A percentile compares a stretch with the other conserved stretches of the same genome.
Conservation (phyloP, 768 basidiomycete genomes). For the Amanita fuliginea region DNA sequence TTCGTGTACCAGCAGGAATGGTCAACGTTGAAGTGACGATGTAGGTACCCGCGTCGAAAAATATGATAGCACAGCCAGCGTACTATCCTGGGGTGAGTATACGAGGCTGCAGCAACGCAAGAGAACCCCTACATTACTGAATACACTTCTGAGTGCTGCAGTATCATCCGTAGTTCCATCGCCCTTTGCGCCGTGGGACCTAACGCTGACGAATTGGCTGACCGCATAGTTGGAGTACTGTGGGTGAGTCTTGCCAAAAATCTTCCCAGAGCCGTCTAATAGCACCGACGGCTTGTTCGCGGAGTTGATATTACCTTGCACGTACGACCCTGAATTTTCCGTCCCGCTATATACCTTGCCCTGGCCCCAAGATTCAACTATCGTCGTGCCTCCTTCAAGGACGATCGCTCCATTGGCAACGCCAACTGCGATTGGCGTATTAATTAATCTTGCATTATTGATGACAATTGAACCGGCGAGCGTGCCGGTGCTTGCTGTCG, state of each 20-base stretch:
- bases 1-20: slow-evolving; percentile 46
- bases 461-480: slow-evolving; percentile 53
- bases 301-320: slow-evolving; percentile 35
- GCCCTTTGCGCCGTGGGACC: slow-evolving; percentile 57
- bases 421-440: slow-evolving; percentile 52
- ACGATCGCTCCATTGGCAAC: slow-evolving; percentile 40
- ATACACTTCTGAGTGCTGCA: slow-evolving; percentile 48
- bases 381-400: slow-evolving; percentile 48
- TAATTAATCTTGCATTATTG: slow-evolving; percentile 50
- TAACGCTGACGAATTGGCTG: slow-evolving; percentile 63
- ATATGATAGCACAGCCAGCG: slow-evolving; percentile 68
- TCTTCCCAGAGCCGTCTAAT: slow-evolving; percentile 44
- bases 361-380: slow-evolving; percentile 64
- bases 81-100: slow-evolving; percentile 29
- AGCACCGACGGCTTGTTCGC: slow-evolving; percentile 48
- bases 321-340: slow-evolving; percentile 29
- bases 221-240: slow-evolving; percentile 55
- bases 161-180: slow-evolving; percentile 76
- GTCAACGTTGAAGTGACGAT: slow-evolving; percentile 41
- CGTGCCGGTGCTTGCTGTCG: slow-evolving; percentile 29
- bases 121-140: slow-evolving; percentile 33
- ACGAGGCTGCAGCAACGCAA: not conserved
- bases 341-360: slow-evolving; percentile 61
- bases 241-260: slow-evolving; percentile 55
- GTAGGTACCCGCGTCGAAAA: slow-evolving; percentile 66